phyloP scores from a whole-genome alignment of 2,329 filamentous ascomycete species.

The Ophiostoma sp. region DNA sequence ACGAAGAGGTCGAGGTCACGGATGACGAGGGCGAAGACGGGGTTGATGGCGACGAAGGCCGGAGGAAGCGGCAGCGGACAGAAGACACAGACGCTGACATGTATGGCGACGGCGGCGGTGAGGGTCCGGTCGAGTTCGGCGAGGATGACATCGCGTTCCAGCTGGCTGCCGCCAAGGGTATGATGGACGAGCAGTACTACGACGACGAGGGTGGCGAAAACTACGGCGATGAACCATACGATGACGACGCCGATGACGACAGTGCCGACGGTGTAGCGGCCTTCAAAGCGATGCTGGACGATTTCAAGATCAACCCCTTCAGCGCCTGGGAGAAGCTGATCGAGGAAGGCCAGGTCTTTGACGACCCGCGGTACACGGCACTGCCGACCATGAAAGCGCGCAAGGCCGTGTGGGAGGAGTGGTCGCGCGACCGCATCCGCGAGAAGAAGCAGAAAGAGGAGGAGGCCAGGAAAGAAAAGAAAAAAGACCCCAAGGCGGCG shows the following conservation, averaged over 20 bases:
- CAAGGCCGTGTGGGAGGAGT: conserved; percentile 76
- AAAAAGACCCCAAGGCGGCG: conserved; percentile 73
- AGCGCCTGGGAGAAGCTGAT: conserved; percentile 86
- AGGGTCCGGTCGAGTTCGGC: conserved; percentile 68
- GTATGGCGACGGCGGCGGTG: conserved; percentile 35
- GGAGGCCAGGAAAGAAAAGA: conserved; percentile 46
- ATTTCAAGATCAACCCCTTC: conserved; percentile 77
- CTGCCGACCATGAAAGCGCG: conserved; percentile 74
- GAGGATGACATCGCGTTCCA: conserved; percentile 95
- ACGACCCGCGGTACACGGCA: conserved; percentile 82
- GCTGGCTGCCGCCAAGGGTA: conserved; percentile 78
- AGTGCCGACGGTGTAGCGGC: conserved; percentile 67
- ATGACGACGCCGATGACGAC: conserved; percentile 75
- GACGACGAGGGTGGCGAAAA: conserved; percentile 26
- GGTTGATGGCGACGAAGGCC: conserved; percentile 46
- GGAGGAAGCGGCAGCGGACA: conserved; percentile 39
- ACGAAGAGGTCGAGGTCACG: conserved; percentile 70
- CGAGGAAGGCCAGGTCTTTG: conserved; percentile 72
- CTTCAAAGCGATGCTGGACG: conserved; percentile 81
- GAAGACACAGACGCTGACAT: conserved; percentile 30
- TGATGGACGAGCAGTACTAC: conserved; percentile 35
- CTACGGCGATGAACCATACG: conserved; percentile 69
- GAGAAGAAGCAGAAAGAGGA: conserved; percentile 52
- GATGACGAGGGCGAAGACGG: conserved; percentile 47
- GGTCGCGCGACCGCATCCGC: conserved; percentile 76